Conservation (phyloP, 2,329 filamentous ascomycete species). For the Aspergillus jensenii region DNA sequence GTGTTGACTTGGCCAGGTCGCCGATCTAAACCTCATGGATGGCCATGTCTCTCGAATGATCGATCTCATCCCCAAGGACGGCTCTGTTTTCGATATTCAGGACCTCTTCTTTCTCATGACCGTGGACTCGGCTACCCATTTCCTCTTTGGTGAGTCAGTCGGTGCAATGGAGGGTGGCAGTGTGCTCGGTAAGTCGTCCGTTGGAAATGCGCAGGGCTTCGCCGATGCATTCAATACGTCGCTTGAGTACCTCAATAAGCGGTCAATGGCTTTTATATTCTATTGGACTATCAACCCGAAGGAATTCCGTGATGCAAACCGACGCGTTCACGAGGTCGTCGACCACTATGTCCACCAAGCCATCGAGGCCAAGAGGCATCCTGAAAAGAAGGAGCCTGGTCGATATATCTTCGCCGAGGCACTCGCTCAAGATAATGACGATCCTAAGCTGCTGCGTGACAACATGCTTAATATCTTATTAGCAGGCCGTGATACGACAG, state of each 20-base stretch:
- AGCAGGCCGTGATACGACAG: conserved; percentile 56
- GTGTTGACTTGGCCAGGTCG: conserved; percentile 21
- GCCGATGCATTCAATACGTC: conserved; percentile 38
- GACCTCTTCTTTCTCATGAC: conserved; percentile 80
- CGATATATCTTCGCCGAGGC: conserved; percentile 53
- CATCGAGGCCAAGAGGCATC: conserved; percentile 35
- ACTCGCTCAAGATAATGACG: conserved; percentile 45
- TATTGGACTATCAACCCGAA: conserved; percentile 42
- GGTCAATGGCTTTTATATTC: conserved; percentile 31
- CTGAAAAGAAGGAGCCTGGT: conserved; percentile 28
- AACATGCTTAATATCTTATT: conserved; percentile 53
- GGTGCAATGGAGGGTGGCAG: conserved; percentile 54
- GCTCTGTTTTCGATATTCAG: conserved; percentile 63
- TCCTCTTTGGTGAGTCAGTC: conserved; percentile 76
- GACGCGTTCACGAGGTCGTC: conserved; percentile 48
- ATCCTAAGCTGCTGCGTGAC: conserved; percentile 47
- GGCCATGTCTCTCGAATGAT: conserved; percentile 72
- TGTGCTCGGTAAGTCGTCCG: conserved; percentile 46
- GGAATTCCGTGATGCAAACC: conserved; percentile 40
- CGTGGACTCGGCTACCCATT: conserved; percentile 82
- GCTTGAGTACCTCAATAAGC: conserved; percentile 31
- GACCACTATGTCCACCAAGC: conserved; percentile 51
- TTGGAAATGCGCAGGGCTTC: conserved; percentile 33
- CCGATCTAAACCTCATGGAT: conserved; percentile 77
- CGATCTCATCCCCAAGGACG: conserved; percentile 53